Conservation (phyloP, 257 asterid genomes). For the Capsicum baccatum region DNA sequence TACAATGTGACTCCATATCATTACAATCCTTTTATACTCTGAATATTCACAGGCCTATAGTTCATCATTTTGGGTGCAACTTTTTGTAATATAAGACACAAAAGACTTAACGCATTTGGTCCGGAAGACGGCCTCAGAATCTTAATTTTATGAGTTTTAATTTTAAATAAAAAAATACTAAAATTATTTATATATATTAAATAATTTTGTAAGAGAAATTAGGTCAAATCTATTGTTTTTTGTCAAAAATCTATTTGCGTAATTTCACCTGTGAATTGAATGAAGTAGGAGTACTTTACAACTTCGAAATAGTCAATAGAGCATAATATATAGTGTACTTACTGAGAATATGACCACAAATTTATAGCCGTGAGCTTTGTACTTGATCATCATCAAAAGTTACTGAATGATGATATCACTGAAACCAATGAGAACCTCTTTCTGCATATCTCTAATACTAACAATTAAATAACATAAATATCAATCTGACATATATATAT, state of each 20-base stretch:
- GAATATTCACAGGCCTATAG: background rate
- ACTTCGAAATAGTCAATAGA: background rate
- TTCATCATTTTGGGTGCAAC: background rate
- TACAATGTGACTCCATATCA: background rate
- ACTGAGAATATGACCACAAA: background rate
- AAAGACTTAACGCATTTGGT: background rate
- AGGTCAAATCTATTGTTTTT: too few species aligned
- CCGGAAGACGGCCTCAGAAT: too few species aligned
- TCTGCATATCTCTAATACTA: background rate
- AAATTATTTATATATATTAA: too few species aligned
- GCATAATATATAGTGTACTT: background rate
- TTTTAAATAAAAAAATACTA: too few species aligned
- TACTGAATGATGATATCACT: background rate
- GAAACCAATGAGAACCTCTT: background rate
- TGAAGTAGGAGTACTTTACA: background rate
- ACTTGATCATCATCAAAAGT: background rate
- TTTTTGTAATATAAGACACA: background rate
- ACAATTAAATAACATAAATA: too few species aligned
- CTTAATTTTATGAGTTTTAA: too few species aligned
- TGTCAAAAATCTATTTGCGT: too few species aligned
- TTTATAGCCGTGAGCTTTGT: background rate
- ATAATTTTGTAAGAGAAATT: too few species aligned
- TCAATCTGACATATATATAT: too few species aligned
- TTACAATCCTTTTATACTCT: background rate
- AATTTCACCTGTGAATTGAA: background rate